Base-by-base conservation (phyloP, 2,329 filamentous ascomycete species). In the Diaporthe aspalathi region DNA sequence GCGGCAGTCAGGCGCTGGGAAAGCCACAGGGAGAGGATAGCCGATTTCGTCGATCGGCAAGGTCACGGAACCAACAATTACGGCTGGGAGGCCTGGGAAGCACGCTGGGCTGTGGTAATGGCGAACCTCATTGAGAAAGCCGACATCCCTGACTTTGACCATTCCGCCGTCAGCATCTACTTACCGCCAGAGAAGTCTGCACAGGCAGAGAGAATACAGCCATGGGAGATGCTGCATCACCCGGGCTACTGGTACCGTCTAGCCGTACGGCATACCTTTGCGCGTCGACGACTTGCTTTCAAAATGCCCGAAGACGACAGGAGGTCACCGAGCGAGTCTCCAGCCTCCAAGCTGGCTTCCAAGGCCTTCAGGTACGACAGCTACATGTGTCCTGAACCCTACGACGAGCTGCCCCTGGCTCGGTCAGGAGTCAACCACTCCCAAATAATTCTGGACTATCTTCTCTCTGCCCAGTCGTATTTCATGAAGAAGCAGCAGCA, bases 61-160 rank as follows among this genome's bases (percentile, higher is more conserved):
- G 95, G 94, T 5, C 93, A 93, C 76, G 95, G 95, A 0, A 94
- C 93, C 3, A 89, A 90, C 40, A 97, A 94, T 75, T 98, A 98
- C 79, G 94, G 94, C 7, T 98, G 95, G 93, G 89, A 94, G 77
- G 95, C 95, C 2, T 99, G 95, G 95, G 93, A 97, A 82, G 91
- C 93, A 50, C 88, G 93, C 70, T 92, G 90, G 90, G 86, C 88
- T 20, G 83, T 83, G 27, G 82, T 90, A 16, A 91, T 92, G 90
- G 89, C 88, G 2, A 84, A 88, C 54, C 77, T 91, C 73, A 85
- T 91, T 22, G 85, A 89, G 73, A 87, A 84, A 73, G 82, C 85
- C 32, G 83, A 85, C 24, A 82, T 90, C 16, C 82, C 83, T 3
- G 86, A 87, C 43, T 81, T 91, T 22, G 81, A 81, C 1, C 82